These are phyloP conservation scores for Kondoa subrosea DNA, from an alignment of 768 basidiomycete genomes.

Conservation along the genomic window DNA sequence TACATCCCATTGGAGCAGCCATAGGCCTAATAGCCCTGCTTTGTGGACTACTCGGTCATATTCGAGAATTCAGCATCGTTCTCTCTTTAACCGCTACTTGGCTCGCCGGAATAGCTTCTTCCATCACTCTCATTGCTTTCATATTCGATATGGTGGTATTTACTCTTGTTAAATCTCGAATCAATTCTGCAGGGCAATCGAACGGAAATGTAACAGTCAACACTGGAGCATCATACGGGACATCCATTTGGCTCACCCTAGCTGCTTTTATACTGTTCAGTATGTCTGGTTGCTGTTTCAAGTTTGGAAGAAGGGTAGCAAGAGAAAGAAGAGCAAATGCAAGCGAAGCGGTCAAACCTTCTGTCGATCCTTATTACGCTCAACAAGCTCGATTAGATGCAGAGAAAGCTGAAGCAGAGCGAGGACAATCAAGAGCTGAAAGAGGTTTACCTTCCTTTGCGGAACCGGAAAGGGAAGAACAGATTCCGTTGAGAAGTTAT, in stretches of 20 bases:
- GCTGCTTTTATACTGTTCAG: constrained; percentile 70
- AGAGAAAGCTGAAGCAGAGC: constrained; percentile 2
- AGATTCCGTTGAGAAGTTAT: constrained; percentile 1
- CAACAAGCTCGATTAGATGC: constrained; percentile 12
- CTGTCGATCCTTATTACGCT: constrained; percentile 13
- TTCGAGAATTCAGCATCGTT: constrained; percentile 53
- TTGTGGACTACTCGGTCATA: constrained; percentile 73
- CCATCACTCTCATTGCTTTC: constrained; percentile 65
- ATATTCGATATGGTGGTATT: constrained; percentile 84
- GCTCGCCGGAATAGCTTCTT: constrained; percentile 48
- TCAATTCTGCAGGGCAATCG: constrained; percentile 41
- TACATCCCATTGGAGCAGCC: constrained; percentile 68
- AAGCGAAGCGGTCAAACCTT: constrained; percentile 11
- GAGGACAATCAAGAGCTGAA: background rate
- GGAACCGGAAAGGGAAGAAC: background rate
- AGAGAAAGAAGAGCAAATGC: constrained; percentile 32
- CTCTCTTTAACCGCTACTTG: constrained; percentile 31
- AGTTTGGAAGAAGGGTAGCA: constrained; percentile 67
- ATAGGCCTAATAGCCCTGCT: constrained; percentile 54
- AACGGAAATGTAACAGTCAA: constrained; percentile 40
- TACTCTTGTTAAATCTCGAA: constrained; percentile 68
- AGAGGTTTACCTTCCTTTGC: constrained; percentile 2
- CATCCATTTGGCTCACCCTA: constrained; percentile 77
- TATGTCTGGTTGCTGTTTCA: constrained; percentile 77
- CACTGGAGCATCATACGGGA: constrained; percentile 55